Conservation (phyloP, 2,329 filamentous ascomycete species). For the Aspergillus sp. region DNA sequence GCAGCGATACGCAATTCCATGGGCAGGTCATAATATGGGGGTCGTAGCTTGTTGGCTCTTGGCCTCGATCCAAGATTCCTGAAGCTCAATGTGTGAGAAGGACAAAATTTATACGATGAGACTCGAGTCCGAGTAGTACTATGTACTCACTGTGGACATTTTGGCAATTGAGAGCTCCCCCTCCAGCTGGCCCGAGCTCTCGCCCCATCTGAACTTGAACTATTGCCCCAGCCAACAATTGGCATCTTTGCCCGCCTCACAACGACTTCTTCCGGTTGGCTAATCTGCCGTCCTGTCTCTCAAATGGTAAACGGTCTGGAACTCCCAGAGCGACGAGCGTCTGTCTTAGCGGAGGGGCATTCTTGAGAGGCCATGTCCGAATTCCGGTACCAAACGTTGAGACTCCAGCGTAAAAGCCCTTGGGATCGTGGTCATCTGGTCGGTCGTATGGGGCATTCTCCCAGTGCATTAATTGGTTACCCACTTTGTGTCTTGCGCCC, state of each 20-base stretch:
- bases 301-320: neutral
- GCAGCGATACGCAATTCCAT: neutral
- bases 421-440: conserved; percentile 25
- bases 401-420: conserved; percentile 6
- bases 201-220: conserved; percentile 7
- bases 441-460: conserved; percentile 19
- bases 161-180: conserved; percentile 10
- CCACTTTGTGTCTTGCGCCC: conserved; percentile 21
- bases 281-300: neutral
- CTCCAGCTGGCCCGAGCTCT: conserved; percentile 13
- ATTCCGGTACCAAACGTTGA: neutral
- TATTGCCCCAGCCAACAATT: conserved; percentile 6
- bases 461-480: conserved; percentile 15
- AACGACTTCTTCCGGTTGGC: conserved; percentile 7
- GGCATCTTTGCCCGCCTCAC: neutral
- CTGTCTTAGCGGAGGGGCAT: neutral
- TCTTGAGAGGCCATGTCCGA: neutral
- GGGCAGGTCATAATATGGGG: neutral
- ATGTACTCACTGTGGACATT: neutral
- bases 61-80: too few species aligned
- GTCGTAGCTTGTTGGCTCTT: neutral
- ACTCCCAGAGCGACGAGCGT: neutral
- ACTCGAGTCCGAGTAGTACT: neutral
- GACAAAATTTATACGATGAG: neutral
- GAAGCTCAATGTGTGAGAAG: neutral